Conservation (phyloP, 116 monocot species). For the Posidonia oceanica region DNA sequence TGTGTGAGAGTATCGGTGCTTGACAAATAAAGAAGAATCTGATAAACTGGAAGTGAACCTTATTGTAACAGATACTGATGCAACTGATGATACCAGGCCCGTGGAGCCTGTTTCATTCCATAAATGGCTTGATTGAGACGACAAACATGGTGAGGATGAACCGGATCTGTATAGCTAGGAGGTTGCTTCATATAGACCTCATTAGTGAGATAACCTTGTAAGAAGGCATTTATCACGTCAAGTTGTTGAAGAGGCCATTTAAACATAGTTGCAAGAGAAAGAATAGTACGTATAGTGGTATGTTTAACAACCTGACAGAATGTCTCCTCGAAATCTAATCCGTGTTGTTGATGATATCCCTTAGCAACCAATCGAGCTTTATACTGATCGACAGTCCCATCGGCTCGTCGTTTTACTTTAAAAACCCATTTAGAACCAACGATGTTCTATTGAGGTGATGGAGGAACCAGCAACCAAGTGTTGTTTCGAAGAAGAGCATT, state of each 20-base stretch:
- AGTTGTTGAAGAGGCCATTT: no score
- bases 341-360: neutral
- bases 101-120: no score
- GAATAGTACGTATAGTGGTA: neutral
- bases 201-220: no score
- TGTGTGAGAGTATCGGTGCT: no score
- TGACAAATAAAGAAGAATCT: no score
- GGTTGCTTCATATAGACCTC: neutral
- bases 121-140: no score
- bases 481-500: neutral
- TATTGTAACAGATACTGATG: neutral
- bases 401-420: neutral
- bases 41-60: neutral
- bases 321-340: neutral
- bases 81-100: neutral
- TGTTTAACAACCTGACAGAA: neutral
- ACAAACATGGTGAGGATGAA: neutral
- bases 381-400: neutral
- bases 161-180: neutral
- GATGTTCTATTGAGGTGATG: neutral
- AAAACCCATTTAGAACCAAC: conserved; percentile 5
- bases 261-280: no score
- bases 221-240: no score
- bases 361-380: neutral
- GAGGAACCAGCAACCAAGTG: conserved; percentile 5